phyloP scores from a whole-genome alignment of 2,329 filamentous ascomycete genomes.

The Penicillium griseofulvum region DNA sequence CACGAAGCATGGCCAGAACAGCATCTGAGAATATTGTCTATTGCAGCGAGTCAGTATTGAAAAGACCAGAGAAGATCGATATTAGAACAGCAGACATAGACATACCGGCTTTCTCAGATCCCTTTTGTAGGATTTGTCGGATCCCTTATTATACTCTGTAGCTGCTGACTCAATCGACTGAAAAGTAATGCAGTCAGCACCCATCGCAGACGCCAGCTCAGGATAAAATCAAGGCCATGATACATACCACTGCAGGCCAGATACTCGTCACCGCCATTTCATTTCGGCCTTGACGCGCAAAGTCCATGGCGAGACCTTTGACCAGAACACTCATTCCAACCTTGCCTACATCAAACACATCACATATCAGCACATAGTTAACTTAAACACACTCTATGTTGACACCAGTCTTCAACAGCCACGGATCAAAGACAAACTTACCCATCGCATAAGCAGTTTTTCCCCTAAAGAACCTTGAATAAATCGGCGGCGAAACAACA shows the following conservation, averaged over 20 bases:
- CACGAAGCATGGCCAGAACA: slow-evolving; percentile 66
- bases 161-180: slow-evolving; percentile 72
- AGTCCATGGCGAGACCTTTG: slow-evolving; percentile 80
- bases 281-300: slow-evolving; percentile 60
- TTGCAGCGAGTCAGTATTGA: slow-evolving; percentile 8
- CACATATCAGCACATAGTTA: background rate
- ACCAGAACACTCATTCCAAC: slow-evolving; percentile 79
- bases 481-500: slow-evolving; percentile 80
- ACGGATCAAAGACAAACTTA: slow-evolving; percentile 12
- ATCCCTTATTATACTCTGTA: slow-evolving; percentile 54
- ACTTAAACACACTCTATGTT: no score
- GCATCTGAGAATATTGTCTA: slow-evolving; percentile 74
- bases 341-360: slow-evolving; percentile 52
- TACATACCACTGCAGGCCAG: slow-evolving; percentile 72
- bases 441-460: slow-evolving; percentile 79
- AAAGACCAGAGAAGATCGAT: background rate
- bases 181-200: slow-evolving; percentile 10
- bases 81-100: background rate
- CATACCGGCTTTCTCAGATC: slow-evolving; percentile 63
- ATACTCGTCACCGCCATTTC: slow-evolving; percentile 77
- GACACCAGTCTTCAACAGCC: background rate
- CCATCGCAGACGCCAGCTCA: background rate
- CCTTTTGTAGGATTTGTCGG: slow-evolving; percentile 48
- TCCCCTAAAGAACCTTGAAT: slow-evolving; percentile 78
- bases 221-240: background rate